phyloP scores from a whole-genome alignment of 83 land plant species.

The Thuja plicata region DNA sequence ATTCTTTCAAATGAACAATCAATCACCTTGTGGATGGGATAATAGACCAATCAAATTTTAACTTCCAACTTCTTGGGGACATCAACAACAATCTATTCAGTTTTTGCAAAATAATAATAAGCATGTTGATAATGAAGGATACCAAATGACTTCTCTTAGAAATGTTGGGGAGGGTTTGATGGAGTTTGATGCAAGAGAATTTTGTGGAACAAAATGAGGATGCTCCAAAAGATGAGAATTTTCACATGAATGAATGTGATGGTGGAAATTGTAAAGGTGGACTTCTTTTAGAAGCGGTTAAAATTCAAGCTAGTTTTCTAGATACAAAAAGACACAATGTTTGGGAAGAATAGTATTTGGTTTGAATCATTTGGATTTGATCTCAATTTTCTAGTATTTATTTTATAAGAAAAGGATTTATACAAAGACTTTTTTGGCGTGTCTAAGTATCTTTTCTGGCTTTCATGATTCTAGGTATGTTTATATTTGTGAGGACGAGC shows the following conservation, averaged over 20 bases:
- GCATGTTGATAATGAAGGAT: neutral
- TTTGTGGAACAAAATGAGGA: constrained; percentile 3
- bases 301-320: constrained; percentile 4
- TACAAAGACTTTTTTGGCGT: neutral
- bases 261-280: neutral
- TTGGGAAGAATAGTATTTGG: neutral
- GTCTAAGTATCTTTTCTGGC: neutral
- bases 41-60: neutral
- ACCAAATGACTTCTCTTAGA: neutral
- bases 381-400: neutral
- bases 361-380: neutral
- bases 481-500: neutral
- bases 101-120: neutral
- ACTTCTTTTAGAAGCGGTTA: constrained; percentile 8
- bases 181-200: constrained; percentile 8
- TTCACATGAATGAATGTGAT: neutral
- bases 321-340: neutral
- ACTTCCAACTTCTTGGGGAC: neutral
- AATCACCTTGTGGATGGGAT: neutral
- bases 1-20: neutral
- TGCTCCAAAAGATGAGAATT: neutral
- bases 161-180: constrained; percentile 1
- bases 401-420: neutral
- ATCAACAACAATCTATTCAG: neutral
- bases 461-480: neutral